phyloP scores from a whole-genome alignment of 1,284 basidiomycete genomes.

The Tilletia caries region DNA sequence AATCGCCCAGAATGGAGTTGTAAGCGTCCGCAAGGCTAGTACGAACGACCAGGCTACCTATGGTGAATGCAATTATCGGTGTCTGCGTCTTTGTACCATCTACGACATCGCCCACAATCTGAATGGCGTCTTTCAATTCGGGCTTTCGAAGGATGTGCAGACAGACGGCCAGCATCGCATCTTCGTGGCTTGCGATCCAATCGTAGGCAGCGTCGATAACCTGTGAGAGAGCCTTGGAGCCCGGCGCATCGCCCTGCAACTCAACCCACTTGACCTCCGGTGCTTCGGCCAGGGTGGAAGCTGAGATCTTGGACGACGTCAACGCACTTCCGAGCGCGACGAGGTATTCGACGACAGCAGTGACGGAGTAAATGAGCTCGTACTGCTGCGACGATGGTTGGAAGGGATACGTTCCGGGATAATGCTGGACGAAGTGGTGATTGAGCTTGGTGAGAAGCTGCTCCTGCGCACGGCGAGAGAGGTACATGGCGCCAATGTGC shows the following conservation, averaged over 20 bases:
- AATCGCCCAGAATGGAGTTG: conserved; percentile 59
- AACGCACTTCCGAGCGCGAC: conserved; percentile 57
- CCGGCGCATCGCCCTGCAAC: not conserved
- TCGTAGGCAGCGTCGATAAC: conserved; percentile 41
- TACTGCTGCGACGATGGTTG: conserved; percentile 62
- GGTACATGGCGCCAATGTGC: conserved; percentile 68
- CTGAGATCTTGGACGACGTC: not conserved
- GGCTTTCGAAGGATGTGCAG: conserved; percentile 56
- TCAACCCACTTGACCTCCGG: not conserved
- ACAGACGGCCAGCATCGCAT: conserved; percentile 56
- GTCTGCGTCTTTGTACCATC: conserved; percentile 53
- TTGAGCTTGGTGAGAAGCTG: conserved; percentile 62
- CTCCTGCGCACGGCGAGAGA: conserved; percentile 58
- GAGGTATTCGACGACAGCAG: conserved; percentile 66
- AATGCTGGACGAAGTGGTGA: conserved; percentile 66
- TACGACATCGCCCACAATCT: conserved; percentile 64
- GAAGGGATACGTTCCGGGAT: conserved; percentile 66
- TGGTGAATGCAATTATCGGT: conserved; percentile 71
- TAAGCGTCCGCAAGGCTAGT: conserved; percentile 56
- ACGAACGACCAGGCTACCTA: too few species aligned
- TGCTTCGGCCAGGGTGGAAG: not conserved
- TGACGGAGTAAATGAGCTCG: conserved; percentile 65
- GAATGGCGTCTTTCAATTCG: conserved; percentile 56
- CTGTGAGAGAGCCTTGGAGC: not conserved
- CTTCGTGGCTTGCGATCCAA: conserved; percentile 59